Percentiles rank a stretch among this genome's conserved stretches.
Evolutionary conservation across 192 early-diverging fungal species (phyloP).

Genomic region (Lunasporangiospora selenospora): DNA sequence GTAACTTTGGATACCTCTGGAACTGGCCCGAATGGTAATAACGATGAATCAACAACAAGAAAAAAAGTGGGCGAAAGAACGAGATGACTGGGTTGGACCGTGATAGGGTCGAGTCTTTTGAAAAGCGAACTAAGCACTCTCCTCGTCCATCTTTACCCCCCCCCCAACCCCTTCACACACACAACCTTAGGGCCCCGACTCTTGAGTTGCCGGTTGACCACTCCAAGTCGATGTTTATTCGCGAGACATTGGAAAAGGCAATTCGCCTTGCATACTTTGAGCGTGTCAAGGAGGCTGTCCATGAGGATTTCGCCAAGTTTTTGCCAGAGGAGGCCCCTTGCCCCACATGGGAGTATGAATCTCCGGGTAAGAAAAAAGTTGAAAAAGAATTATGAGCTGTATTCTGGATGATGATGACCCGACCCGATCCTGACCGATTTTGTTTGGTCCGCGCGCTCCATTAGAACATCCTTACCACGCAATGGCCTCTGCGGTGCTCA

Average conservation of each 20-base stretch:
- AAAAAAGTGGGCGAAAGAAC: not conserved
- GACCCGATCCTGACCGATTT: not conserved
- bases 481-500: constrained; percentile 49
- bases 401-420: not conserved
- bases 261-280: constrained; percentile 91
- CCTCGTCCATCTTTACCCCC: too few relatives aligned
- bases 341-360: constrained; percentile 76
- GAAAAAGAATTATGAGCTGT: not conserved
- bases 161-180: not conserved
- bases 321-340: constrained; percentile 70
- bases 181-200: constrained; percentile 55
- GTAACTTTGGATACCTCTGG: constrained; percentile 93
- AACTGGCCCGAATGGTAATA: constrained; percentile 85
- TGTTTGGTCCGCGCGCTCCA: not conserved
- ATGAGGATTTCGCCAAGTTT: constrained; percentile 64
- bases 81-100: not conserved
- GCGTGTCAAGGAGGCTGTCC: constrained; percentile 80
- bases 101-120: too few relatives aligned
- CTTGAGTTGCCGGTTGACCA: constrained; percentile 58
- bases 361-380: constrained; percentile 43
- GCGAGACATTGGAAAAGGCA: constrained; percentile 86
- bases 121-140: too few relatives aligned
- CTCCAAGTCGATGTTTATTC: constrained; percentile 75
- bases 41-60: not conserved
- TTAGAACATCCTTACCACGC: constrained; percentile 50